Percentiles rank a stretch among this genome's conserved stretches.
These are phyloP conservation scores for Artemisia annua DNA, from an alignment of 129 eudicot genomes.

Conservation along the genomic window DNA sequence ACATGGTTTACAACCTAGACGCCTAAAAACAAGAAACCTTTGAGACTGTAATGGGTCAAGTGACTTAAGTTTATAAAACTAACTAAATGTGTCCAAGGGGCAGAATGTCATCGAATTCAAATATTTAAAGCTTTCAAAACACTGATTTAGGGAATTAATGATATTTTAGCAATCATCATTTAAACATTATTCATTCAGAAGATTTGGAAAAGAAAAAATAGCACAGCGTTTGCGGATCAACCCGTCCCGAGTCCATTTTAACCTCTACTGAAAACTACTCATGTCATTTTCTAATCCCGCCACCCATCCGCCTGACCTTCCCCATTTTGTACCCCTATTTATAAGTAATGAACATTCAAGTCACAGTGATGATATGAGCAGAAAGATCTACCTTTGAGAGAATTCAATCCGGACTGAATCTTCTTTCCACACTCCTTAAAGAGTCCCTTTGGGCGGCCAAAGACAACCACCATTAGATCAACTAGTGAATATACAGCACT, in stretches of 20 bases:
- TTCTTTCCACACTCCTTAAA: slow-evolving; percentile 87
- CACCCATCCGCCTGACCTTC: neutral
- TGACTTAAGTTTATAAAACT: no score
- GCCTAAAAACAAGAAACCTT: neutral
- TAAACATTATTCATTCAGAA: neutral
- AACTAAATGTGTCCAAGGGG: no score
- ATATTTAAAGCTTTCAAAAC: no score
- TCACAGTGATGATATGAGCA: neutral
- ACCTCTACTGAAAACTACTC: neutral
- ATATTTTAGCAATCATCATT: neutral
- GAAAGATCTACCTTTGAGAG: slow-evolving; percentile 45
- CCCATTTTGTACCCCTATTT: neutral
- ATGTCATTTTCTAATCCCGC: neutral
- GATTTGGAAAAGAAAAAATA: neutral
- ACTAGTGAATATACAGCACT: slow-evolving; percentile 88
- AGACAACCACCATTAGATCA: slow-evolving; percentile 80
- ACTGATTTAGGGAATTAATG: no score
- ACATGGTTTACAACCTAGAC: slow-evolving; percentile 4
- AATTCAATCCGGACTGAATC: slow-evolving; percentile 80
- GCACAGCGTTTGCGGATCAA: neutral
- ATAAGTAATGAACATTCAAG: neutral
- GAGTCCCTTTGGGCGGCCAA: slow-evolving; percentile 88
- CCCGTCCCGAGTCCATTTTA: neutral
- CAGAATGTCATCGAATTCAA: neutral
- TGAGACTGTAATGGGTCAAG: no score